Base-by-base conservation (phyloP, 768 basidiomycete species). In the Tulasnella sp. region DNA sequence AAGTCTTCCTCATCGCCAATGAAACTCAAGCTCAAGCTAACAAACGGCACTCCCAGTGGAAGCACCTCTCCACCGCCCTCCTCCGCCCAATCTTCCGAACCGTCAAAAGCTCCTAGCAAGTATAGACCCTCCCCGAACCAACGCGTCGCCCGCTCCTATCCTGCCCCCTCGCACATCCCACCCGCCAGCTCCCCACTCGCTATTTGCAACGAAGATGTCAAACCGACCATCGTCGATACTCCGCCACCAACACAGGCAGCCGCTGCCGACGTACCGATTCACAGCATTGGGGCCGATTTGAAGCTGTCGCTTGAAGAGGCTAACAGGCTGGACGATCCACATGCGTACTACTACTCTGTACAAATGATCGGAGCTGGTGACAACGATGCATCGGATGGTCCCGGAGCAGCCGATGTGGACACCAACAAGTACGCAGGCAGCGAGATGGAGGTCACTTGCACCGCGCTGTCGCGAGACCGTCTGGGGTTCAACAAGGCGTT, bases 401-500 rank as follows among this genome's bases (percentile, higher is more conserved):
- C 79, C 23, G 37, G 61, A 18, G 84, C 86, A 84, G 32, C 84
- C 86, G 51, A 51, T 51, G 51, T 51, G 51, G 75, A 86, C 72
- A 87, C 88, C 71, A 84, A 86, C 35, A 89, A 91, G 80, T 90
- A 90, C 83, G 89, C 89, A 77, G 93, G 93, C 70, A 93, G 90
- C 81, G 86, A 91, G 80, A 91, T 95, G 86, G 94, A 97, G 83
- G 93, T 97, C 39, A 77, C 76, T 35, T 77, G 76, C 42, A 32
- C 67, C 35, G 70, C 76, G 5, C 23, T 77, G 61, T 77, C 76
- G 29, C 96, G 98, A 79, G 98, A 99, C 84, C 93, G 96, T 74
- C 87, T 97, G 26, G 91, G 95, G 26, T 99, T 99, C 85, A 97
- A 95, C 39, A 98, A 99, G 84, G 96, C 96, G 23, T 97, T 99